Evolutionary conservation across 1,139 yeast species (phyloP).

Genomic region (Entelexis sorbosivorans): DNA sequence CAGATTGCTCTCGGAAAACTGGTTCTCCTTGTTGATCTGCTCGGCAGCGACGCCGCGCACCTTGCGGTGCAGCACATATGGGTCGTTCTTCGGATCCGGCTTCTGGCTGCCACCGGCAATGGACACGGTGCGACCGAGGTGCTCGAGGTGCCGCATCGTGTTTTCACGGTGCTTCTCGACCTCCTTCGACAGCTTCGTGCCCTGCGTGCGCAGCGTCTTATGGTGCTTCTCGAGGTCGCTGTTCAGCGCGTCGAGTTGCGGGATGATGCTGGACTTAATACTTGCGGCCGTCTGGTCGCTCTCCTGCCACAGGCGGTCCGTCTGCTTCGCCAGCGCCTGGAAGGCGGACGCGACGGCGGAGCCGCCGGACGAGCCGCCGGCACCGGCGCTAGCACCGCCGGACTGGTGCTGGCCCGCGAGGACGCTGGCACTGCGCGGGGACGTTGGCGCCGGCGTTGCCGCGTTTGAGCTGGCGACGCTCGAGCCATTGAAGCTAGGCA

Average conservation of each 20-base stretch:
- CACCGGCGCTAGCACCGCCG: background rate
- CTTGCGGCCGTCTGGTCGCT: slow-evolving; percentile 29
- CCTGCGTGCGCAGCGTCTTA: slow-evolving; percentile 32
- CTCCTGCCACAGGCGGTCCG: slow-evolving; percentile 30
- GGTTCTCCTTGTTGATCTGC: slow-evolving; percentile 39
- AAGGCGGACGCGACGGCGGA: slow-evolving; percentile 30
- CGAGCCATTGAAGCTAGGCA: slow-evolving; percentile 29
- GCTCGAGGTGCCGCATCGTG: slow-evolving; percentile 33
- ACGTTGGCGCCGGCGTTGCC: background rate
- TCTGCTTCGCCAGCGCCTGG: slow-evolving; percentile 26
- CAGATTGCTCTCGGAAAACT: slow-evolving; percentile 36
- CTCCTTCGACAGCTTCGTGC: slow-evolving; percentile 32
- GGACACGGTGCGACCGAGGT: slow-evolving; percentile 30
- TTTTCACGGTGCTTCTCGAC: slow-evolving; percentile 31
- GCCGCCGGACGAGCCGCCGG: background rate
- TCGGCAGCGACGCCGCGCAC: slow-evolving; percentile 32
- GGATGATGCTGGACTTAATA: slow-evolving; percentile 29
- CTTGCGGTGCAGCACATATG: slow-evolving; percentile 36
- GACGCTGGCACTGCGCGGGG: background rate
- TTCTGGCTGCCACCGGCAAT: slow-evolving; percentile 17
- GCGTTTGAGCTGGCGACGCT: slow-evolving; percentile 4
- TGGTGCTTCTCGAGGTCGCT: slow-evolving; percentile 35
- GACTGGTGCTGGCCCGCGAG: background rate
- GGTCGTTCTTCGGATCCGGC: slow-evolving; percentile 38
- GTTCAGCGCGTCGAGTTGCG: slow-evolving; percentile 30